These are phyloP conservation scores for Cichorium intybus DNA, from an alignment of 140 eudicot species.

Conservation along the genomic window DNA sequence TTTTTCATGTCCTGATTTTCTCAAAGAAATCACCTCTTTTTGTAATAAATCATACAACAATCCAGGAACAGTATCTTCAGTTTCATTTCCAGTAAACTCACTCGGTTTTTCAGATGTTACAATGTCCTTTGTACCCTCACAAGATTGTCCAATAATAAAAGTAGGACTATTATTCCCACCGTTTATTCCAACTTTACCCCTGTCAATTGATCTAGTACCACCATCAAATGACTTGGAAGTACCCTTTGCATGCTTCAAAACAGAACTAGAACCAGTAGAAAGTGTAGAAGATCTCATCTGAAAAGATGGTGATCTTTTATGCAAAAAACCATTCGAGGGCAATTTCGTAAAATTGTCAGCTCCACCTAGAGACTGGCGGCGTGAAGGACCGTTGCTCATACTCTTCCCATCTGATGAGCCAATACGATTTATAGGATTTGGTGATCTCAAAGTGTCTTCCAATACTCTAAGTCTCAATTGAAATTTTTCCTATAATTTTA, in stretches of 20 bases:
- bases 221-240: slow-evolving; percentile 95
- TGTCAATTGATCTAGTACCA: slow-evolving; percentile 82
- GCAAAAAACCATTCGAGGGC: slow-evolving; percentile 77
- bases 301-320: slow-evolving; percentile 74
- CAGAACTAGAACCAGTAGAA: slow-evolving; percentile 58
- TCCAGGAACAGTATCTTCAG: slow-evolving; percentile 82
- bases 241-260: slow-evolving; percentile 81
- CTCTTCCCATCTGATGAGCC: slow-evolving; percentile 66
- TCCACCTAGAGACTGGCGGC: slow-evolving; percentile 89
- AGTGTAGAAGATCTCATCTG: slow-evolving; percentile 72
- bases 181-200: slow-evolving; percentile 60
- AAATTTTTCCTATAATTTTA: slow-evolving; percentile 63
- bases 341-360: slow-evolving; percentile 71
- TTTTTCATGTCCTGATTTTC: slow-evolving; percentile 83
- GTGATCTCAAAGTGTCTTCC: slow-evolving; percentile 73
- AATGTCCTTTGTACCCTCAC: slow-evolving; percentile 49
- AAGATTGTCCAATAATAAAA: slow-evolving; percentile 49
- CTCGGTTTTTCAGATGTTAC: slow-evolving; percentile 49
- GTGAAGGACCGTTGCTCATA: slow-evolving; percentile 57
- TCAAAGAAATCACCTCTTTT: slow-evolving; percentile 80
- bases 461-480: slow-evolving; percentile 77
- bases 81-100: slow-evolving; percentile 40
- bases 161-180: slow-evolving; percentile 54
- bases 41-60: slow-evolving; percentile 83
- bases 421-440: slow-evolving; percentile 34